Conservation (phyloP, 2,329 filamentous ascomycete species). For the Diaporthe citri region DNA sequence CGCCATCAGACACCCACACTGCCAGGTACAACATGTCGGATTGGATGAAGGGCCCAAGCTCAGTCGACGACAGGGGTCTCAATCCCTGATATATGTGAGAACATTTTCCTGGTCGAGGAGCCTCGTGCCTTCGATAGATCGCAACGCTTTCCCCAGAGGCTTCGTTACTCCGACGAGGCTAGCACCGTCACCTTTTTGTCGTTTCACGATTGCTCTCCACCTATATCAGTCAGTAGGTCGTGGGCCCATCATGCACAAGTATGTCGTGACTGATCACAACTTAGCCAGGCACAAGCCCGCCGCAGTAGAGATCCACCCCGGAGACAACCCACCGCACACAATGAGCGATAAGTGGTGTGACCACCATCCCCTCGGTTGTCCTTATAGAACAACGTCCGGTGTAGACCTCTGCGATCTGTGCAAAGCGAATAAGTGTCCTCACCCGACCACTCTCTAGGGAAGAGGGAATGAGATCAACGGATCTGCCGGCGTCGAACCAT, state of each 20-base stretch:
- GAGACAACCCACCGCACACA: neutral
- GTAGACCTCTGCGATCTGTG: slow-evolving; percentile 37
- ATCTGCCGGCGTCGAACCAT: neutral
- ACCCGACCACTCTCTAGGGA: slow-evolving; percentile 10
- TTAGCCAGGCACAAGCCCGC: neutral
- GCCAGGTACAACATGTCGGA: slow-evolving; percentile 28
- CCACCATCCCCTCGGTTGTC: slow-evolving; percentile 38
- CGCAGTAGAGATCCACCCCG: neutral
- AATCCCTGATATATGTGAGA: slow-evolving; percentile 35
- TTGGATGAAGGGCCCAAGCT: slow-evolving; percentile 34
- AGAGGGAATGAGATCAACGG: neutral
- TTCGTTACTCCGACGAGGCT: neutral
- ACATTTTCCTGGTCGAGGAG: slow-evolving; percentile 8
- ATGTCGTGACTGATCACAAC: neutral
- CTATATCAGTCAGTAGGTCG: neutral
- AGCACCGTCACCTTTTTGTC: neutral
- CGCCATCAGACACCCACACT: slow-evolving; percentile 32
- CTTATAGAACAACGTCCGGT: slow-evolving; percentile 33
- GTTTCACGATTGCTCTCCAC: neutral
- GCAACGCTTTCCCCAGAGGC: slow-evolving; percentile 8
- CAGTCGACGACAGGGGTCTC: slow-evolving; percentile 33
- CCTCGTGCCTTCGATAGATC: slow-evolving; percentile 17
- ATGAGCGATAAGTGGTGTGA: slow-evolving; percentile 39
- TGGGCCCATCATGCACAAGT: neutral
- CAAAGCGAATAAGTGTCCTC: slow-evolving; percentile 31